phyloP scores from a whole-genome alignment of 2,329 filamentous ascomycete species.

The Fusarium mundagurra region DNA sequence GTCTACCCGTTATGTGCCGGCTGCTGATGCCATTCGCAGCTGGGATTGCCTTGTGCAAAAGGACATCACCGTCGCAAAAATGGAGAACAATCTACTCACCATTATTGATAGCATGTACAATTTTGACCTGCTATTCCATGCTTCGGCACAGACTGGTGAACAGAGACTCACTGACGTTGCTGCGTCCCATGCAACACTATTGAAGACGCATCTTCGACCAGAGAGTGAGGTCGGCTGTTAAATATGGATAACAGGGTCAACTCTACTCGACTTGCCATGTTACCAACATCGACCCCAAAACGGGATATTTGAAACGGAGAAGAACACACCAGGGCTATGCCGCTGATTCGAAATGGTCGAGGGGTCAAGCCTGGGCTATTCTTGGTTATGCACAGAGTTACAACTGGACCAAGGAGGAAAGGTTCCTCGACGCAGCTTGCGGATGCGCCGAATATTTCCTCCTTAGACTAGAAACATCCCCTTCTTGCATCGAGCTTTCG shows the following conservation, averaged over 20 bases:
- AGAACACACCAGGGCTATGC: slow-evolving; percentile 58
- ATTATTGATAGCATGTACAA: slow-evolving; percentile 58
- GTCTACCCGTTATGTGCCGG: slow-evolving; percentile 53
- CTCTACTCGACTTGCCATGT: slow-evolving; percentile 48
- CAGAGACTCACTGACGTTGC: slow-evolving; percentile 48
- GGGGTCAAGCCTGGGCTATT: slow-evolving; percentile 61
- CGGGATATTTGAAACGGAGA: slow-evolving; percentile 1
- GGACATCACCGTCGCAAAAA: slow-evolving; percentile 29
- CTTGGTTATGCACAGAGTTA: slow-evolving; percentile 61
- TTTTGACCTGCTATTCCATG: slow-evolving; percentile 52
- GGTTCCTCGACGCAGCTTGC: slow-evolving; percentile 55
- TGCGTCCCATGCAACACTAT: slow-evolving; percentile 51
- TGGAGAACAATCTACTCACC: slow-evolving; percentile 46
- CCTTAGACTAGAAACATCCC: slow-evolving; percentile 46
- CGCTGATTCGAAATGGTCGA: slow-evolving; percentile 58
- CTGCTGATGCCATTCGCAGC: slow-evolving; percentile 57
- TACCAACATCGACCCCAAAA: slow-evolving; percentile 50
- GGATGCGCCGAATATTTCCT: slow-evolving; percentile 60
- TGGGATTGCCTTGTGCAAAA: slow-evolving; percentile 55
- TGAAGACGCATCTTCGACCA: slow-evolving; percentile 51
- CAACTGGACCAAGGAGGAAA: slow-evolving; percentile 54
- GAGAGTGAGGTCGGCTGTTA: slow-evolving; percentile 26
- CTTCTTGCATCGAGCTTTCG: background rate
- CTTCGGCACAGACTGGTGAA: slow-evolving; percentile 43
- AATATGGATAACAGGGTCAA: slow-evolving; percentile 28